phyloP scores from a whole-genome alignment of 176 grass and related monocot species.

The Olyra latifolia region DNA sequence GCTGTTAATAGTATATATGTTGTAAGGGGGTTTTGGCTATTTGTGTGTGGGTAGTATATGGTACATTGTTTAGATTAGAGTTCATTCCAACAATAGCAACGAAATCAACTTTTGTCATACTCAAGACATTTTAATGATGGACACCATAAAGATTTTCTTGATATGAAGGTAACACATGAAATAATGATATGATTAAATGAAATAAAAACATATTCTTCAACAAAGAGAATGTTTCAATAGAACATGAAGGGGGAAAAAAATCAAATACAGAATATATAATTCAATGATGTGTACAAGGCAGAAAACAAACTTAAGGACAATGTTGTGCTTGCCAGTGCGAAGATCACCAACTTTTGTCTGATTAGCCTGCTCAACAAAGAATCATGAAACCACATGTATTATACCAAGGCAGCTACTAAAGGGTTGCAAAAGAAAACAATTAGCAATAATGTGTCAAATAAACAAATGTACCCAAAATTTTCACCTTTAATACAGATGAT shows the following conservation, averaged over 20 bases:
- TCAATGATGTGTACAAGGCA: slow-evolving; percentile 5
- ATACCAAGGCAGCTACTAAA: background rate
- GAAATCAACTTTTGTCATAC: too few species aligned
- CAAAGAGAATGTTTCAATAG: background rate
- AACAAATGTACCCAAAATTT: background rate
- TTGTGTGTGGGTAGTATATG: too few species aligned
- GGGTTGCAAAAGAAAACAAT: background rate
- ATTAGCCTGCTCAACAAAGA: slow-evolving; percentile 58
- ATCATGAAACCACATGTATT: background rate
- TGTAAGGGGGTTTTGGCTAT: too few species aligned
- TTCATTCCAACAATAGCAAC: too few species aligned
- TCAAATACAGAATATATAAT: slow-evolving; percentile 2
- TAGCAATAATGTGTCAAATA: slow-evolving; percentile 21
- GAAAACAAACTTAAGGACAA: slow-evolving; percentile 72
- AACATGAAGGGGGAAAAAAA: slow-evolving; percentile 25
- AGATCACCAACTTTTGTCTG: slow-evolving; percentile 48
- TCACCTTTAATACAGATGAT: slow-evolving; percentile 85
- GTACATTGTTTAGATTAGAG: too few species aligned
- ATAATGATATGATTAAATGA: background rate
- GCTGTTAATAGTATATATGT: too few species aligned
- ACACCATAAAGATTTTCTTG: background rate
- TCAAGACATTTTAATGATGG: too few species aligned
- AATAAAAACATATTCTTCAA: background rate
- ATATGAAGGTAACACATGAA: background rate
- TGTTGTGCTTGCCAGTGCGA: slow-evolving; percentile 42